These are phyloP conservation scores for Pyrenochaeta sp. DNA, from an alignment of 2,329 filamentous ascomycete species.

Conservation along the genomic window DNA sequence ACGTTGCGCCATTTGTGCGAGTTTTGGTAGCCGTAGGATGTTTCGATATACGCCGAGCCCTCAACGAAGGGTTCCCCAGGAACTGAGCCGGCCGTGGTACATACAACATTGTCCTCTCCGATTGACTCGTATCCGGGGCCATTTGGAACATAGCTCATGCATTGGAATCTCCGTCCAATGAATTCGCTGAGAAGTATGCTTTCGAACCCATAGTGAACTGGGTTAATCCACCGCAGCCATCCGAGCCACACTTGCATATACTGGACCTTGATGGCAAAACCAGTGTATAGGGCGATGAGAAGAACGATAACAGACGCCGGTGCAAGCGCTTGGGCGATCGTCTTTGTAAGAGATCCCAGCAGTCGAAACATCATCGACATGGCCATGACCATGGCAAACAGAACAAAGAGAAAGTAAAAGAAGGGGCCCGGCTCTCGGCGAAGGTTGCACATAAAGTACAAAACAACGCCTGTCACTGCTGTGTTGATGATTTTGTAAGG, in stretches of 20 bases:
- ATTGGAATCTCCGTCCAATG: conserved; percentile 16
- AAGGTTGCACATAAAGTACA: conserved; percentile 86
- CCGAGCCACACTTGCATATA: conserved; percentile 52
- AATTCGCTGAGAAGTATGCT: conserved; percentile 76
- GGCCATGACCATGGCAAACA: conserved; percentile 58
- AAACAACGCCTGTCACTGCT: conserved; percentile 73
- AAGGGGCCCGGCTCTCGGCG: conserved; percentile 73
- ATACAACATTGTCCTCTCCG: conserved; percentile 42
- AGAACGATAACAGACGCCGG: conserved; percentile 63
- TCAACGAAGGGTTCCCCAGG: conserved; percentile 48
- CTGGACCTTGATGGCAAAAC: conserved; percentile 70
- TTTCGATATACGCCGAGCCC: conserved; percentile 49
- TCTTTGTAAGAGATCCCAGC: conserved; percentile 75
- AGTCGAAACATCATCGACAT: conserved; percentile 84
- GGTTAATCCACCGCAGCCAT: conserved; percentile 68
- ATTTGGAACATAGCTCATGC: conserved; percentile 50
- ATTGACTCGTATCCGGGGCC: conserved; percentile 49
- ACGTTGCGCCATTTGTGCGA: conserved; percentile 58
- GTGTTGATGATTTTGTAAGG: conserved; percentile 76
- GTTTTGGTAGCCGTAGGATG: conserved; percentile 42
- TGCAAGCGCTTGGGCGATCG: conserved; percentile 61
- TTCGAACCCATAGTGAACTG: conserved; percentile 78
- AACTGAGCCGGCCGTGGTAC: conserved; percentile 51
- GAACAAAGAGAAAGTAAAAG: conserved; percentile 77
- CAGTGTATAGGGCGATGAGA: conserved; percentile 68